Evolutionary conservation across 1,284 basidiomycete genomes (phyloP), one percentile per base, ranked within the genome.

Genomic region (Leccinum pachyderme): DNA sequence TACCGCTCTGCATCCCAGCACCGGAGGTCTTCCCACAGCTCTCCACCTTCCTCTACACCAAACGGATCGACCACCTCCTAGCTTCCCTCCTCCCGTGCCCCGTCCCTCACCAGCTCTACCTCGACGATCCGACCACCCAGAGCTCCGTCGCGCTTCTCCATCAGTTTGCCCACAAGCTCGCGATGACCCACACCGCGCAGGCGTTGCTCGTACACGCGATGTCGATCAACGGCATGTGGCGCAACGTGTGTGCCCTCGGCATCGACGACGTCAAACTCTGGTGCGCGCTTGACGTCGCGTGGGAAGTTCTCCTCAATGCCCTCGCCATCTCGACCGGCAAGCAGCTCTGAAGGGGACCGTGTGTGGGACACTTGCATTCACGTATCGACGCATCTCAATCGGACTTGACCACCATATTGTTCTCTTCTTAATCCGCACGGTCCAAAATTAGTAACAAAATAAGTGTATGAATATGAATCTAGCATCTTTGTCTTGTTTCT

Each of bases 181-280:
- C 73, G 7, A 60, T 51, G 50, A 66, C 59, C 44, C 64, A 66
- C 57, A 66, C 61, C 6, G 56, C 67, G 0, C 64, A 67, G 24
- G 64, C 61, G 1, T 69, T 81, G 32, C 69, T 78, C 54, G 57
- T 65, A 5, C 73, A 74, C 54, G 70, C 77, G 25, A 72, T 75
- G 57, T 63, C 71, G 47, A 70, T 81, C 50, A 76, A 82, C 57
- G 81, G 81, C 1, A 67, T 87, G 12, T 87, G 86, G 83, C 72
- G 75, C 46, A 86, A 87, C 64, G 76, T 76, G 3, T 79, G 77
- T 56, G 77, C 78, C 2, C 71, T 89, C n/a, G 84, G 84, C 27
- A 75, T 88, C 50, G 75, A 76, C 57, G 81, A 86, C 58, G 65
- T 71, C 39, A 67, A 68, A 31, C 73, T 86, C 8, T 88, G 83